Percentiles rank a stretch among this genome's conserved stretches.
These are phyloP conservation scores for Cryptococcus maquisensis DNA, from an alignment of 1,284 basidiomycete species.

Conservation along the genomic window DNA sequence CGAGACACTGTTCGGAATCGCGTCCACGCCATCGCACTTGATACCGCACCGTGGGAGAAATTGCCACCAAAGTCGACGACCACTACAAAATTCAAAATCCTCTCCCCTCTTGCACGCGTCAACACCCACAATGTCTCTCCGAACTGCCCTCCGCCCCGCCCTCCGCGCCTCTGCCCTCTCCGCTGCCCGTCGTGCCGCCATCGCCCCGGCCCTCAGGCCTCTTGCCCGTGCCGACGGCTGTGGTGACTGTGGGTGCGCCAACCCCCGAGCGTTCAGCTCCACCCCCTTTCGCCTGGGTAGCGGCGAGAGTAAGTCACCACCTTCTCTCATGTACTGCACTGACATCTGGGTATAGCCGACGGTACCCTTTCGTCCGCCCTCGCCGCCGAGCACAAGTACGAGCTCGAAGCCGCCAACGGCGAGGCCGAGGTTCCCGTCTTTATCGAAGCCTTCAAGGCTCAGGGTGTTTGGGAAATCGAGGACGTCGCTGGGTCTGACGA, in stretches of 20 bases:
- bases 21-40: not conserved
- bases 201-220: constrained; percentile 3
- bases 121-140: constrained; percentile 22
- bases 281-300: constrained; percentile 31
- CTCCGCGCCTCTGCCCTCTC: constrained; percentile 20
- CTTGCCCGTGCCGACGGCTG: constrained; percentile 1
- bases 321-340: not conserved
- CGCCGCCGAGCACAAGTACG: constrained; percentile 78
- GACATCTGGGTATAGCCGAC: constrained; percentile 15
- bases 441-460: constrained; percentile 66
- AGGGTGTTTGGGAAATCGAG: constrained; percentile 78
- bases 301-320: constrained; percentile 40
- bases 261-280: constrained; percentile 30
- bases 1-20: too few relatives aligned
- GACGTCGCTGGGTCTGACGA: constrained; percentile 76
- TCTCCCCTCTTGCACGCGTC: not conserved
- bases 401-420: constrained; percentile 60
- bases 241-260: not conserved
- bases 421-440: constrained; percentile 65
- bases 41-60: not conserved
- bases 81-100: not conserved
- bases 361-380: constrained; percentile 65
- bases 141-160: constrained; percentile 24
- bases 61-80: not conserved
- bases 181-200: constrained; percentile 14